A percentile compares a stretch with the other conserved stretches of the same genome.
Conservation (phyloP, 768 basidiomycete genomes). For the Dioszegia crocea region DNA sequence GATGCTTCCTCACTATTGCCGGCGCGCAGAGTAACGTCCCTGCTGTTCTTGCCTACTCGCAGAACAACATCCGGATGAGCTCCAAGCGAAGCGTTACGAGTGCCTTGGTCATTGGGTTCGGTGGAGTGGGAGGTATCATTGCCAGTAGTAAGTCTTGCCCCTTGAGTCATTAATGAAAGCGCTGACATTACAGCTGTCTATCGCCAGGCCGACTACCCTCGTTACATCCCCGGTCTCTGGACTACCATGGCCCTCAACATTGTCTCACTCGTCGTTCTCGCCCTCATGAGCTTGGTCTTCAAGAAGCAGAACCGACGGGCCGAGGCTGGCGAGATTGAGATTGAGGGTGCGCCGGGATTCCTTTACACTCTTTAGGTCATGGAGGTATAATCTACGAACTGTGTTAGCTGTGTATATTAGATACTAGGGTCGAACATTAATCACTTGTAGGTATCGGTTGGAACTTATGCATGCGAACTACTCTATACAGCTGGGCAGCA, state of each 20-base stretch:
- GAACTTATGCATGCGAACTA: not conserved
- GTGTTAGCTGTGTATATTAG: not conserved
- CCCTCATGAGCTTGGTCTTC: not conserved
- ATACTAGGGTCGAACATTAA: not conserved
- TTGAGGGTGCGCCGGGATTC: slow-evolving; percentile 9
- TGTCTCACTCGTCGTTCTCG: slow-evolving; percentile 6
- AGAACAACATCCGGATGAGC: slow-evolving; percentile 24
- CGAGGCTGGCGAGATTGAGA: not conserved
- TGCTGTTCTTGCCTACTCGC: slow-evolving; percentile 27
- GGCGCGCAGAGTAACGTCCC: slow-evolving; percentile 14
- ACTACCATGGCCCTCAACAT: slow-evolving; percentile 14
- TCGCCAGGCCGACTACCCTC: slow-evolving; percentile 20
- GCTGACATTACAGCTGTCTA: slow-evolving; percentile 14
- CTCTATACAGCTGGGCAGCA: too few relatives aligned
- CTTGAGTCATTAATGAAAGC: not conserved
- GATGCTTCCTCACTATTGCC: slow-evolving; percentile 22
- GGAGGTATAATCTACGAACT: not conserved
- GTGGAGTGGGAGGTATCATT: slow-evolving; percentile 36
- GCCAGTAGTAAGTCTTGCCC: slow-evolving; percentile 8
- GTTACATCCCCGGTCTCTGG: slow-evolving; percentile 20
- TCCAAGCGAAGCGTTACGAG: slow-evolving; percentile 22
- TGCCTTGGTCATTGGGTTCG: slow-evolving; percentile 31
- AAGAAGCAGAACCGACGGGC: slow-evolving; percentile 11
- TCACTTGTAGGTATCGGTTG: not conserved
- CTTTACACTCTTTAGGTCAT: slow-evolving; percentile 8